A percentile compares a stretch with the other conserved stretches of the same genome.
These are phyloP conservation scores for Sphagnurus paluster DNA, from an alignment of 1,284 basidiomycete genomes.

Conservation along the genomic window DNA sequence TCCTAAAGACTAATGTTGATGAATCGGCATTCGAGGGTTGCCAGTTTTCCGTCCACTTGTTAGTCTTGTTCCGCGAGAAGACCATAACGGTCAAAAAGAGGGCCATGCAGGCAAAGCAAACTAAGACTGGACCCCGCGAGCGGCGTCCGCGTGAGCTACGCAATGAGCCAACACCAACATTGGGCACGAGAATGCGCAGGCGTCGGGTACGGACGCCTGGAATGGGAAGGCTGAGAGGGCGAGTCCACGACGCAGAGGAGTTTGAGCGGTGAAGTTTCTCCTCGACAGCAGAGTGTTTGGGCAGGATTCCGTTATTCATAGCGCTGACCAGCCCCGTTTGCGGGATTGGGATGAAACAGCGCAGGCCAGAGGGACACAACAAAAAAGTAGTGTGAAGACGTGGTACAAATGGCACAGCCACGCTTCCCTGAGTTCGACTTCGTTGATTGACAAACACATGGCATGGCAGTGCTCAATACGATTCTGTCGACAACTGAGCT, in stretches of 20 bases:
- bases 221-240: conserved; percentile 45
- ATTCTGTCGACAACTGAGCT: no score
- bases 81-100: conserved; percentile 45
- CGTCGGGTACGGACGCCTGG: conserved; percentile 47
- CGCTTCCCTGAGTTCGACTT: not conserved
- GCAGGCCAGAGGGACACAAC: conserved; percentile 8
- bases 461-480: no score
- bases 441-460: no score
- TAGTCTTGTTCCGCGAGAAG: conserved; percentile 34
- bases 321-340: conserved; percentile 12
- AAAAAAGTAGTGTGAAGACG: conserved; percentile 16
- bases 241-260: conserved; percentile 36
- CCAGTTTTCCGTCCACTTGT: conserved; percentile 43
- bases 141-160: conserved; percentile 42
- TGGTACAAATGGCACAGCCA: conserved; percentile 20
- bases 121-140: conserved; percentile 39
- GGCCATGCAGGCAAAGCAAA: conserved; percentile 40
- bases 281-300: conserved; percentile 38
- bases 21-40: conserved; percentile 46
- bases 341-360: conserved; percentile 10
- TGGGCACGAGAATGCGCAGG: conserved; percentile 52
- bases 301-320: conserved; percentile 36
- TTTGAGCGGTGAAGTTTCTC: conserved; percentile 36
- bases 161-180: conserved; percentile 45
- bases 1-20: conserved; percentile 61